These are phyloP conservation scores for Cucurbita moschata DNA, from an alignment of 306 rosid species.

Conservation along the genomic window DNA sequence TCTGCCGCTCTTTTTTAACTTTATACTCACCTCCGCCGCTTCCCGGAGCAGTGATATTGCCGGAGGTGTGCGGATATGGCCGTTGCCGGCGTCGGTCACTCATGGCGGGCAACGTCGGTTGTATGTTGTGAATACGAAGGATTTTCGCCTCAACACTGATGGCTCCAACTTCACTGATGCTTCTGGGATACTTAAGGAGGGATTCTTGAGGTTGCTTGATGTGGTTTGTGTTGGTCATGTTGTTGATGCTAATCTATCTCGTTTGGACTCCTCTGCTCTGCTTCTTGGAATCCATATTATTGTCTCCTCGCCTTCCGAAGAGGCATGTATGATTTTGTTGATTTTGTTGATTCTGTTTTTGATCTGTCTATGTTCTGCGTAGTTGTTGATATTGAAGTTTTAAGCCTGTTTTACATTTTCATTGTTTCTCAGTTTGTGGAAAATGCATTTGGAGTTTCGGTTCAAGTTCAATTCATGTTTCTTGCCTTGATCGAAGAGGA, in stretches of 20 bases:
- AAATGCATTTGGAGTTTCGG: neutral
- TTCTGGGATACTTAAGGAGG: conserved; percentile 19
- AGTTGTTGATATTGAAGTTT: neutral
- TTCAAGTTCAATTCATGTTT: neutral
- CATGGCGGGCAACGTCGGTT: neutral
- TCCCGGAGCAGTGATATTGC: neutral
- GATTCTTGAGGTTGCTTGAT: conserved; percentile 16
- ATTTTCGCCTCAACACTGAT: conserved; percentile 14
- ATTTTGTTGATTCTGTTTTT: neutral
- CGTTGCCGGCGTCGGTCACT: conserved; percentile 16
- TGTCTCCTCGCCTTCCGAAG: conserved; percentile 16
- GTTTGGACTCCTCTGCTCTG: neutral
- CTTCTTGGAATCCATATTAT: conserved; percentile 26
- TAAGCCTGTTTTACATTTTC: neutral
- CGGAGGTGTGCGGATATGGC: conserved; percentile 18
- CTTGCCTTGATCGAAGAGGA: neutral
- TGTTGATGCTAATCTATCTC: conserved; percentile 7
- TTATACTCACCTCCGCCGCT: neutral
- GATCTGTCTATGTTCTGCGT: neutral
- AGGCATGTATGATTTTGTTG: conserved; percentile 1
- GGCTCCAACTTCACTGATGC: conserved; percentile 16
- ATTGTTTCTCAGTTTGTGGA: neutral
- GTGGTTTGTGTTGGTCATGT: conserved; percentile 6
- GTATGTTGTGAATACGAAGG: neutral
- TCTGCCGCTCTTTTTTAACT: neutral